These are phyloP conservation scores for Lotmaria passim DNA, from an alignment of 208 protist species.

Conservation along the genomic window DNA sequence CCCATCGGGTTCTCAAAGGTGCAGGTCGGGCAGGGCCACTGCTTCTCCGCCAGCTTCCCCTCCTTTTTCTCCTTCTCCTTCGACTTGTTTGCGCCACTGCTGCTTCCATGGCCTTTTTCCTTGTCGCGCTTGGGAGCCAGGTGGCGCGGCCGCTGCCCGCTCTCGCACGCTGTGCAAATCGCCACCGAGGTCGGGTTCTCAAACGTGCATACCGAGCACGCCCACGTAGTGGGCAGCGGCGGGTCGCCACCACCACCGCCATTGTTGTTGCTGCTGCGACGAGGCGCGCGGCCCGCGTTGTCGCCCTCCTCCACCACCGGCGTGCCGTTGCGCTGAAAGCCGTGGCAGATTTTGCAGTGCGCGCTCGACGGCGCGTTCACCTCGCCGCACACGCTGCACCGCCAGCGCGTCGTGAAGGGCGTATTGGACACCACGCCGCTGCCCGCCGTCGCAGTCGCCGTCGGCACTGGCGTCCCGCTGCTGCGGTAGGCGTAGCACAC, in stretches of 20 bases:
- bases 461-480: constrained; percentile 41
- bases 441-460: constrained; percentile 7
- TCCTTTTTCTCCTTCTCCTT: constrained; percentile 12
- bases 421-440: constrained; percentile 9
- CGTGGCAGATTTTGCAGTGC: constrained; percentile 64
- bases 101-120: constrained; percentile 1
- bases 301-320: constrained; percentile 24
- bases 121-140: constrained; percentile 25
- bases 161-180: constrained; percentile 75
- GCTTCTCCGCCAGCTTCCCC: constrained; percentile 7
- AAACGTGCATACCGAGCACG: constrained; percentile 81
- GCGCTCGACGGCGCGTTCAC: constrained; percentile 44
- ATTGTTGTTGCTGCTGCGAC: neutral
- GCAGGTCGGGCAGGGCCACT: constrained; percentile 73
- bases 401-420: constrained; percentile 42
- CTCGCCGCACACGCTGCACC: constrained; percentile 68
- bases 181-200: constrained; percentile 59
- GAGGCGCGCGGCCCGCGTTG: neutral
- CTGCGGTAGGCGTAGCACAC: constrained; percentile 59
- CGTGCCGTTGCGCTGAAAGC: constrained; percentile 73
- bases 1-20: constrained; percentile 70
- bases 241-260: constrained; percentile 5
- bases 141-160: constrained; percentile 72
- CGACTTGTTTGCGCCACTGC: neutral
- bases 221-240: constrained; percentile 46